phyloP scores from a whole-genome alignment of 169 alveolate genomes.

The Blepharisma undulans region DNA sequence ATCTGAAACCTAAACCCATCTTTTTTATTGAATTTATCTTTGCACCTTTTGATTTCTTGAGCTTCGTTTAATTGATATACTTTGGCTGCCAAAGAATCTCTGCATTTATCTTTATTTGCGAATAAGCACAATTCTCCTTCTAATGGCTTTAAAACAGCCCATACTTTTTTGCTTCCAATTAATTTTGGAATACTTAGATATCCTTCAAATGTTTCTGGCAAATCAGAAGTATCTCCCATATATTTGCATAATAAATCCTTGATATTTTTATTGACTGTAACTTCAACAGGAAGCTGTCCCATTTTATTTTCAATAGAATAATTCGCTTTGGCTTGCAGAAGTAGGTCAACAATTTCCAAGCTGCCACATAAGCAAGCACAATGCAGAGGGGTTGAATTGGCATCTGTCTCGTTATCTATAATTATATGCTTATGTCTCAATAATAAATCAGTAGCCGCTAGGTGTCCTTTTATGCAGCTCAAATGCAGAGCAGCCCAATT shows the following conservation, averaged over 20 bases:
- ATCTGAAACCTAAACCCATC: neutral
- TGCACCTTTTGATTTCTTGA: conserved; percentile 6
- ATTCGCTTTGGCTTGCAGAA: neutral
- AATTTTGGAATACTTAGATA: neutral
- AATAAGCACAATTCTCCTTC: neutral
- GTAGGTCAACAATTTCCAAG: neutral
- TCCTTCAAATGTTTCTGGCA: neutral
- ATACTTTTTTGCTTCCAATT: neutral
- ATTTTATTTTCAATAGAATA: neutral
- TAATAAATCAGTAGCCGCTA: neutral
- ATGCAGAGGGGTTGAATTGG: neutral
- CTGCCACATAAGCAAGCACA: conserved; percentile 6
- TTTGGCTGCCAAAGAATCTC: neutral
- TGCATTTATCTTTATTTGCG: neutral
- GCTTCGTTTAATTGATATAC: neutral
- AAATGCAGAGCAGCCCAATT: neutral
- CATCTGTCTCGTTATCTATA: neutral
- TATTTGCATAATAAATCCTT: neutral
- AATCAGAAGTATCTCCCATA: neutral
- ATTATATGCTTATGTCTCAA: neutral
- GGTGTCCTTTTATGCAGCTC: conserved; percentile 24
- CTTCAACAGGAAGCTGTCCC: neutral
- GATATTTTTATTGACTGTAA: neutral
- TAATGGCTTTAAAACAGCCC: conserved; percentile 18
- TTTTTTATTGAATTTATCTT: neutral